A percentile compares a stretch with the other conserved stretches of the same genome.
Conservation (phyloP, 1,284 basidiomycete genomes). For the Austropuccinia psidii region DNA sequence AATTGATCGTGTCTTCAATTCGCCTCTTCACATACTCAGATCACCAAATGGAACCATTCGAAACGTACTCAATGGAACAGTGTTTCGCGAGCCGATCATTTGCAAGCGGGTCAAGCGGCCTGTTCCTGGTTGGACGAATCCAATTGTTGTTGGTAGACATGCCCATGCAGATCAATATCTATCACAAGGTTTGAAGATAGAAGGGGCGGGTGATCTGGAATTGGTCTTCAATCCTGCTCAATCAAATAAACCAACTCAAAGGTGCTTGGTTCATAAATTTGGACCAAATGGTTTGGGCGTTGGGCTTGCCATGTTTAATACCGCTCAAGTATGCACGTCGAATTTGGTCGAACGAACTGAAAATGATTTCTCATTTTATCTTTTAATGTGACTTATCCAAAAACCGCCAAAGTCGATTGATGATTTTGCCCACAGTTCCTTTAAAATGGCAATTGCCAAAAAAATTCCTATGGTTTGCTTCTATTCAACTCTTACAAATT, state of each 20-base stretch:
- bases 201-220: conserved; percentile 81
- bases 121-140: conserved; percentile 91
- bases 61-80: conserved; percentile 93
- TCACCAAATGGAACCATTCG: conserved; percentile 55
- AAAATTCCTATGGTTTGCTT: conserved; percentile 28
- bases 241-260: conserved; percentile 55
- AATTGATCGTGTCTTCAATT: neutral
- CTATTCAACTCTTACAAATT: neutral
- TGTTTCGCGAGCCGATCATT: conserved; percentile 98
- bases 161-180: conserved; percentile 97
- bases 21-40: neutral
- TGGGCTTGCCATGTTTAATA: conserved; percentile 82
- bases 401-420: conserved; percentile 15
- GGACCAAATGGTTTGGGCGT: conserved; percentile 64
- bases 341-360: neutral
- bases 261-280: conserved; percentile 81
- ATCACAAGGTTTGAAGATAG: conserved; percentile 78
- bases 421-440: conserved; percentile 36
- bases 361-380: neutral
- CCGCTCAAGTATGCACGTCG: conserved; percentile 61
- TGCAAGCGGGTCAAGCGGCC: conserved; percentile 82
- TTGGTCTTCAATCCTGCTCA: conserved; percentile 68
- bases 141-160: conserved; percentile 93
- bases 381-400: neutral
- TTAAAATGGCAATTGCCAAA: conserved; percentile 35